These are phyloP conservation scores for Mycena pura DNA, from an alignment of 768 basidiomycete species.

Conservation along the genomic window DNA sequence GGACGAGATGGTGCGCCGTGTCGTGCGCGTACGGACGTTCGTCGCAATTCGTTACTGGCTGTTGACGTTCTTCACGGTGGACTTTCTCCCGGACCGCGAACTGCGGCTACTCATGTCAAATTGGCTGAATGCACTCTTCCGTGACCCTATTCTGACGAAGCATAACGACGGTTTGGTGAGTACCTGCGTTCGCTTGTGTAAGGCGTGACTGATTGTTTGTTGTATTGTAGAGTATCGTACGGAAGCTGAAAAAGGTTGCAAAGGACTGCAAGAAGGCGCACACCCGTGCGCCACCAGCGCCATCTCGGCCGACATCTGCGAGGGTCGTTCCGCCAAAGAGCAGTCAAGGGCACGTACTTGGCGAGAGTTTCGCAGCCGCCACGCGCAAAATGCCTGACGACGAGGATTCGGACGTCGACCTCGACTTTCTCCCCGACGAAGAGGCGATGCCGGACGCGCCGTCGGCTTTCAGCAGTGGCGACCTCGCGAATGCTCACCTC, in stretches of 20 bases:
- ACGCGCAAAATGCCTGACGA: conserved; percentile 53
- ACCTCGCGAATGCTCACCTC: conserved; percentile 58
- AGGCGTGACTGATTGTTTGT: conserved; percentile 16
- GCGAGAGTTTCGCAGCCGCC: conserved; percentile 72
- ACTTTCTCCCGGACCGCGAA: conserved; percentile 84
- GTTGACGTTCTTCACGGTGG: conserved; percentile 87
- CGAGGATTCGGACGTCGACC: conserved; percentile 76
- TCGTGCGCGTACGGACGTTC: conserved; percentile 89
- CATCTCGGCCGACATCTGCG: conserved; percentile 32
- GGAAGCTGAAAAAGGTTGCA: conserved; percentile 82
- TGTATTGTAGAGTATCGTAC: conserved; percentile 74
- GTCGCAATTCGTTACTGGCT: conserved; percentile 92
- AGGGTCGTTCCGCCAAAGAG: conserved; percentile 43
- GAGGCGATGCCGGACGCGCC: conserved; percentile 38
- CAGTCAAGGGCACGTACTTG: conserved; percentile 56
- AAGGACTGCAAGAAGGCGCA: conserved; percentile 81
- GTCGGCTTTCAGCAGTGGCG: conserved; percentile 43
- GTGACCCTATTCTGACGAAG: conserved; percentile 71
- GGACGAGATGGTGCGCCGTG: conserved; percentile 75
- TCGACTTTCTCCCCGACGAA: conserved; percentile 73
- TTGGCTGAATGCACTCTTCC: conserved; percentile 82
- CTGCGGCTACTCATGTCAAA: conserved; percentile 73
- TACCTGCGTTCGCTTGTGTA: conserved; percentile 8
- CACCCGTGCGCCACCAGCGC: conserved; percentile 46
- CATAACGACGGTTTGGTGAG: conserved; percentile 77